Conservation (phyloP, 345 rosid species). For the Camelina sativa region DNA sequence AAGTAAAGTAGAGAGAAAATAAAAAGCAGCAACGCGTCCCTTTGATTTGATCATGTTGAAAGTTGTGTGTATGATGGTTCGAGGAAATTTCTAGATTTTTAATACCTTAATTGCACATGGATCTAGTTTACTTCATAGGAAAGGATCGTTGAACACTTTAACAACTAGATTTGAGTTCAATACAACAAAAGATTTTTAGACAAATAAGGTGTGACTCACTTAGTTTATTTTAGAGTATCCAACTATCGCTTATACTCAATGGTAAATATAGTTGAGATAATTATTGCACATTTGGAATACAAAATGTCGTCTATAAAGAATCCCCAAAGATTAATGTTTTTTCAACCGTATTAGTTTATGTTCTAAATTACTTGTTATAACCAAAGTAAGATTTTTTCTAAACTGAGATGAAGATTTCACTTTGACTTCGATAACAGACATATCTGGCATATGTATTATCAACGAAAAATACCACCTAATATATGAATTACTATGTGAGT, state of each 20-base stretch:
- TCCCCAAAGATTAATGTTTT: not conserved
- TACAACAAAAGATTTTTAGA: not conserved
- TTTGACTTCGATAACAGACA: not conserved
- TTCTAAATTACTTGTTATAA: not conserved
- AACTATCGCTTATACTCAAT: not conserved
- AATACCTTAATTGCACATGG: not conserved
- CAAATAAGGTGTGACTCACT: not conserved
- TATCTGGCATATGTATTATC: not conserved
- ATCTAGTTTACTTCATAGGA: constrained; percentile 15
- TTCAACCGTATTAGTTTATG: not conserved
- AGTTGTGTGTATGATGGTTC: constrained; percentile 33
- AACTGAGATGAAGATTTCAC: not conserved
- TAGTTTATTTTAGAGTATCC: not conserved
- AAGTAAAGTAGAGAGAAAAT: constrained; percentile 29
- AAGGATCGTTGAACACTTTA: constrained; percentile 6
- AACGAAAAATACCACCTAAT: no score
- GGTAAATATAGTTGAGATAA: not conserved
- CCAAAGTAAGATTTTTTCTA: not conserved
- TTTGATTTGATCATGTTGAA: constrained; percentile 29
- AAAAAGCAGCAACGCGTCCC: constrained; percentile 7
- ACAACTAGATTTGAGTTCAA: not conserved
- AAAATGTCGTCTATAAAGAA: not conserved
- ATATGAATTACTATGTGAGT: no score
- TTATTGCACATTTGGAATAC: not conserved
- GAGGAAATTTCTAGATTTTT: constrained; percentile 21